Evolutionary conservation across 1,284 basidiomycete species (phyloP), one percentile per base, ranked within the genome.

Genomic region (Trichosporon sp.): DNA sequence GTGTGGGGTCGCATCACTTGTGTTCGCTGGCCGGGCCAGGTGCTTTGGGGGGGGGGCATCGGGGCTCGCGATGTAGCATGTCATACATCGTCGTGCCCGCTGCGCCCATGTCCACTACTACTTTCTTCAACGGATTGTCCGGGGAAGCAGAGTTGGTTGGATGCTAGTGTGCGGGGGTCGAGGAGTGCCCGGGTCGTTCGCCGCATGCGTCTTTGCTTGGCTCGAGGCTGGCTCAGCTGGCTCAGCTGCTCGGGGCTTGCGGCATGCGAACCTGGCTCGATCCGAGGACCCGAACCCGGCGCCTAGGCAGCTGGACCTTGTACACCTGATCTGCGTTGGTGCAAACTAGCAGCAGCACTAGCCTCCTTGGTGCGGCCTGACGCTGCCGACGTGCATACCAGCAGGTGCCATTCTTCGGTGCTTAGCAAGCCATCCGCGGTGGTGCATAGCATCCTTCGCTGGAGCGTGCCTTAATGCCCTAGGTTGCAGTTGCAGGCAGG

Each of bases 201-300:
- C 43, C 43, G 43, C 43, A 46, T 46, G 43, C 10, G 4, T 46
- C 16, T 46, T 43, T 7, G 40, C 40, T 43, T 26, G 26, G 26
- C 26, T 26, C 26, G 26, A 26, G 26, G 26, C 26, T 26, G 26
- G 26, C 26, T 26, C 26, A 26, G 26, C 26, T 26, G 26, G 26
- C 26, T 26, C 26, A 26, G 26, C 26, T 26, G 26, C 40, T 43
- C 8, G 40, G 12, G 11, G 43, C 43, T 7, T 19, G 46, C n/a
- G 46, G 46, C 46, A 48, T 48, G 46, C 46, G 46, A 48, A 19
- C 7, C 38, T 54, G 51, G 51, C 51, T 54, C 51, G 51, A 54
- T 26, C 51, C 51, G 51, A 54, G 19, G 21, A 54, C 10, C 51
- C 51, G 51, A 54, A 54, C 51, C 21, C 7, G 51, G 21, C 16